Evolutionary conservation across 2,329 filamentous ascomycete species (phyloP).

Genomic region (Ophiostoma quercus): DNA sequence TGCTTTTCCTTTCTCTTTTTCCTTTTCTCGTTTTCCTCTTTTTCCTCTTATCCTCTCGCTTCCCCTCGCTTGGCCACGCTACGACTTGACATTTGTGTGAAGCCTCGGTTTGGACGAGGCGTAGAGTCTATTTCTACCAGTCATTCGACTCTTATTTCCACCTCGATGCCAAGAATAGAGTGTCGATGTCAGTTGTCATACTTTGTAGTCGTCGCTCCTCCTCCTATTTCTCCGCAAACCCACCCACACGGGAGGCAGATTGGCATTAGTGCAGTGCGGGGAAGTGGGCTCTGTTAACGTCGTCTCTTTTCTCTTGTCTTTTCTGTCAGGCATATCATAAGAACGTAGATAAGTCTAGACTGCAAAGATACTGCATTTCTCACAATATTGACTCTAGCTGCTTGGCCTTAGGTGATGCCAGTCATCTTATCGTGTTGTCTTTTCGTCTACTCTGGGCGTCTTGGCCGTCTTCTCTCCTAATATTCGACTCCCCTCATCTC

Average conservation of each 20-base stretch:
- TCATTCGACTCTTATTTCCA: neutral
- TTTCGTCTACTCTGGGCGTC: too few relatives aligned
- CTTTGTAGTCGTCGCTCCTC: too few relatives aligned
- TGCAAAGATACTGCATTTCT: too few relatives aligned
- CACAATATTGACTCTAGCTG: neutral
- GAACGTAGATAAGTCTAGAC: too few relatives aligned
- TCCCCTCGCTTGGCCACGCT: neutral
- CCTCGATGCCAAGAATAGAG: neutral
- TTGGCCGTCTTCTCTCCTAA: neutral
- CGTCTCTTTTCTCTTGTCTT: neutral
- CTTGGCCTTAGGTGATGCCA: neutral
- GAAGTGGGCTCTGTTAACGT: neutral
- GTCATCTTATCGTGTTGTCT: too few relatives aligned
- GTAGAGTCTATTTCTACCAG: neutral
- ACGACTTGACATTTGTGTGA: neutral
- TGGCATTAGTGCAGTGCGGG: constrained; percentile 12
- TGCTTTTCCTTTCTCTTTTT: neutral
- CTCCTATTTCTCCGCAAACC: neutral
- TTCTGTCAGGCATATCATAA: too few relatives aligned
- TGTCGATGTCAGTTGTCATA: neutral
- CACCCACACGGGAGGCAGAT: neutral
- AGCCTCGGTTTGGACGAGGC: neutral
- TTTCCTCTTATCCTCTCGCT: neutral
- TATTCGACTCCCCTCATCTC: neutral
- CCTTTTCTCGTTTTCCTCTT: neutral